phyloP scores from a whole-genome alignment of 2,329 filamentous ascomycete genomes.

The Zymoseptoria ardabiliae region DNA sequence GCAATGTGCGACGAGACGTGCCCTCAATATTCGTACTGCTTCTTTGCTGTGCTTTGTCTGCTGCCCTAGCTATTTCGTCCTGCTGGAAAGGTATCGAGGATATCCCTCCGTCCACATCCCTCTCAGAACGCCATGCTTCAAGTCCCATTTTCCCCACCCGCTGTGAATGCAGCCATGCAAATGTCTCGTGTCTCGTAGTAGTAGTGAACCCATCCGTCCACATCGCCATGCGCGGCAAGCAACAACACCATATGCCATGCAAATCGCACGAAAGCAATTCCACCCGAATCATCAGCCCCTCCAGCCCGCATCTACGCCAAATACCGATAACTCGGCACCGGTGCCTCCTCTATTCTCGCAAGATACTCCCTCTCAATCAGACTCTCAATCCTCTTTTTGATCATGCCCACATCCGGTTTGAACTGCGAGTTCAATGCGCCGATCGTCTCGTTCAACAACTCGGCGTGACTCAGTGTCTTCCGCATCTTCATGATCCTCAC shows the following conservation, averaged over 20 bases:
- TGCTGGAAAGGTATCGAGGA: not conserved
- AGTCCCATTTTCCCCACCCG: not conserved
- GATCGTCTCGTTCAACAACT: constrained; percentile 65
- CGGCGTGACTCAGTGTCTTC: constrained; percentile 62
- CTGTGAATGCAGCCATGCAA: not conserved
- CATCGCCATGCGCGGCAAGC: not conserved
- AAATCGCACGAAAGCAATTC: not conserved
- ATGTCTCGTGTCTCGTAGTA: not conserved
- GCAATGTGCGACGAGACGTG: no score
- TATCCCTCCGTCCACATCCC: not conserved
- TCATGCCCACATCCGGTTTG: constrained; percentile 66
- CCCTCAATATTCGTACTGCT: no score
- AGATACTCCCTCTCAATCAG: constrained; percentile 71
- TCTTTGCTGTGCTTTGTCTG: no score
- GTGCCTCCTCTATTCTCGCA: constrained; percentile 62
- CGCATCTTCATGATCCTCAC: constrained; percentile 78
- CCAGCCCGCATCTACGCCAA: constrained; percentile 48
- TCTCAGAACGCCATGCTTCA: not conserved
- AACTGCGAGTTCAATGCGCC: constrained; percentile 62
- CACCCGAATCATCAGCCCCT: no score
- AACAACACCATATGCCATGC: constrained; percentile 1
- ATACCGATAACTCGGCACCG: constrained; percentile 60
- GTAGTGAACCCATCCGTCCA: not conserved
- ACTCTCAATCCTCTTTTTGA: constrained; percentile 75
- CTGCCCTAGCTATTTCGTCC: not conserved